Conservation (phyloP, 2,329 filamentous ascomycete genomes). For the Penicillium sclerotigenum region DNA sequence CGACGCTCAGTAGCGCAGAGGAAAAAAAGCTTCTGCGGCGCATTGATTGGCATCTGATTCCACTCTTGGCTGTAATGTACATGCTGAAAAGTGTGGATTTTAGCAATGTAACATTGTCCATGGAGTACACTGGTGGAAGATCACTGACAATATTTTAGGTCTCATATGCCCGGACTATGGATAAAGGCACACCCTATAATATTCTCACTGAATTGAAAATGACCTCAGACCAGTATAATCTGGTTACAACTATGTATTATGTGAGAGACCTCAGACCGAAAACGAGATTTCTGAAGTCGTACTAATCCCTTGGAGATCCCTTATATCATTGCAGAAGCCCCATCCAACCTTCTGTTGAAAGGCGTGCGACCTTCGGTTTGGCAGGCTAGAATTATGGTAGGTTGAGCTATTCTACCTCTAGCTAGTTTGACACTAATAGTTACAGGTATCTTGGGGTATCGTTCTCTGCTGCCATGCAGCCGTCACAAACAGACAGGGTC, state of each 20-base stretch:
- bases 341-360: not conserved
- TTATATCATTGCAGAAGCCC: not conserved
- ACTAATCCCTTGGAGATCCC: not conserved
- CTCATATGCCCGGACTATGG: not conserved
- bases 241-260: not conserved
- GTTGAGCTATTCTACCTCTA: not conserved
- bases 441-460: constrained; percentile 49
- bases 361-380: not conserved
- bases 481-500: constrained; percentile 56
- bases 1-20: not conserved
- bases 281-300: not conserved
- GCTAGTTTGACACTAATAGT: not conserved
- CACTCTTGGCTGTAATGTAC: not conserved
- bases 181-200: not conserved
- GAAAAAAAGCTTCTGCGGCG: not conserved
- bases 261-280: not conserved
- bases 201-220: not conserved
- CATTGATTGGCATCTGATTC: not conserved
- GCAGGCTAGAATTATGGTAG: not conserved
- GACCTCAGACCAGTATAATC: not conserved
- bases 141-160: not conserved
- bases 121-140: not conserved
- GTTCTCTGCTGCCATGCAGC: constrained; percentile 60
- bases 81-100: not conserved
- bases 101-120: not conserved